Percentiles rank a stretch among this genome's conserved stretches.
These are phyloP conservation scores for Graphium sp. DNA, from an alignment of 2,329 filamentous ascomycete genomes.

Conservation along the genomic window DNA sequence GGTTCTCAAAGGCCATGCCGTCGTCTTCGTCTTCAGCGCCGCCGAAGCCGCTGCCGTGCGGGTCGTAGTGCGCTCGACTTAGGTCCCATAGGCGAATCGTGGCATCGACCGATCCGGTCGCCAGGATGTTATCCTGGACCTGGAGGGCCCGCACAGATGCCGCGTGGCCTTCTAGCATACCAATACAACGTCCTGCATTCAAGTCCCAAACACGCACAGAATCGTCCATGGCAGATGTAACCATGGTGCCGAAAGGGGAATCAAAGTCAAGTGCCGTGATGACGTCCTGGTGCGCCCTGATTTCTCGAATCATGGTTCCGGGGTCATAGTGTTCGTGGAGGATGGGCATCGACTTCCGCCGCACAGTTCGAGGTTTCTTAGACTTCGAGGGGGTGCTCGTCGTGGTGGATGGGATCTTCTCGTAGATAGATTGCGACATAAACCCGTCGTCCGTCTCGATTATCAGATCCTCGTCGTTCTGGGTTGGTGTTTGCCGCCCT, in stretches of 20 bases:
- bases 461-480: constrained; percentile 34
- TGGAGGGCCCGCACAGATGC: constrained; percentile 86
- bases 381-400: constrained; percentile 29
- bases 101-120: constrained; percentile 87
- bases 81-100: constrained; percentile 92
- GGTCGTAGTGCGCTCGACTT: constrained; percentile 71
- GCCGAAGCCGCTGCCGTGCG: constrained; percentile 43
- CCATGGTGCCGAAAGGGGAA: constrained; percentile 89
- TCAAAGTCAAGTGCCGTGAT: constrained; percentile 93
- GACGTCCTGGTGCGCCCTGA: constrained; percentile 74
- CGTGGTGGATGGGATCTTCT: constrained; percentile 56
- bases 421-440: constrained; percentile 97
- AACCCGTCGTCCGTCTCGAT: constrained; percentile 43
- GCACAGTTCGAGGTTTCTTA: constrained; percentile 37
- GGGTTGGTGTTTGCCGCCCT: constrained; percentile 24
- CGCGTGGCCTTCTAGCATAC: constrained; percentile 80
- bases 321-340: constrained; percentile 90
- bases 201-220: constrained; percentile 93
- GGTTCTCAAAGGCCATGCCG: constrained; percentile 56
- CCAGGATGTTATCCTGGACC: constrained; percentile 88
- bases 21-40: constrained; percentile 44
- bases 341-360: constrained; percentile 79
- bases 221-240: constrained; percentile 83
- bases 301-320: constrained; percentile 72
- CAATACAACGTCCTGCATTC: constrained; percentile 83